Base-by-base conservation (phyloP, 2,329 filamentous ascomycete species). In the Sphaerulina musiva region DNA sequence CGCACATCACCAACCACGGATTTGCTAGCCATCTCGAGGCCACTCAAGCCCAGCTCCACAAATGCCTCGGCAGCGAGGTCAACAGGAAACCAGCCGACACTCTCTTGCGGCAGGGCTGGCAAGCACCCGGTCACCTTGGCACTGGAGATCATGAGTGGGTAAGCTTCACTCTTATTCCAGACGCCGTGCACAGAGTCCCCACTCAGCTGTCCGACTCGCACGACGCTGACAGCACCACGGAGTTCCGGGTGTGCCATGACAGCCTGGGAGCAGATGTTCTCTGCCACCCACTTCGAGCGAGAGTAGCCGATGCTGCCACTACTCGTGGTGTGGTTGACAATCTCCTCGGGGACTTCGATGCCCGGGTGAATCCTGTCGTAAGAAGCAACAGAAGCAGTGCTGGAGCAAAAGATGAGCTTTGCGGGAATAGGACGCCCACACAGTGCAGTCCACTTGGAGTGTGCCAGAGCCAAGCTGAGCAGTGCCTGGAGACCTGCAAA, bases 271-370 rank as follows among this genome's bases (percentile, higher is more conserved):
- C 78, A 81, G 8, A 82, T 75, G 14, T 70, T 70, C 68, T 83
- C 80, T 1, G 79, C 80, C 1, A 82, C 78, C 79, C 80, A 82
- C 67, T 80, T 78, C 1, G 78, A 81, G 29, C 73, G 73, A 1
- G 78, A 76, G 59, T 83, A 83, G 4, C 80, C 81, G 4, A 81
- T 69, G 0, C 71, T 64, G 1, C 75, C 74, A 1, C 78, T 74
- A 36, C 74, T 68, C 2, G 64, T 60, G 1, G 78, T 74, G 26
- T 75, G 63, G 1, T 61, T 49, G 1, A 75, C 69, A 2, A 76
- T 62, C 2, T 47, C 47, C 60, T 82, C 78, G 1, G 68, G 66
- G 26, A 80, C 73, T 2, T 56, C 60, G 8, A 57, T 38, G 23
- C 52, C 39, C 36, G 58, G 42, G 73, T 69, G 14, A 75, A 71